Evolutionary conservation across 139 green algal genomes (phyloP).

Genomic region (Closterium sp.): DNA sequence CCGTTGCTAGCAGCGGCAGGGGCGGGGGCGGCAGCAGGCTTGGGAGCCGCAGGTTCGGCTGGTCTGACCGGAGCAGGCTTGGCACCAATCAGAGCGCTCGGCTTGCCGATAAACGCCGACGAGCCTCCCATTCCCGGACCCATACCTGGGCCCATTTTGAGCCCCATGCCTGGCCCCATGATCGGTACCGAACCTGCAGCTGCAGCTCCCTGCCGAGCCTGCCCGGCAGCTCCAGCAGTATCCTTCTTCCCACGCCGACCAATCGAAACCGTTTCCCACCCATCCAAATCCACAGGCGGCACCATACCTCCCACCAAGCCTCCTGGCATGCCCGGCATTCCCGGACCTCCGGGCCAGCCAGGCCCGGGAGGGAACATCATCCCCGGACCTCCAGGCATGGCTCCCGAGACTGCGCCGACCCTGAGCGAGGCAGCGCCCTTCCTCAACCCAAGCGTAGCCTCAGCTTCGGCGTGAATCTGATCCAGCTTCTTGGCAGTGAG

Average conservation of each 20-base stretch:
- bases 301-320: neutral
- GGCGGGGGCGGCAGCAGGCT: neutral
- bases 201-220: conserved; percentile 9
- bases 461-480: conserved; percentile 56
- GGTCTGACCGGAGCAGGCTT: conserved; percentile 11
- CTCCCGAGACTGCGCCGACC: neutral
- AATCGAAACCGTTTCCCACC: conserved; percentile 34
- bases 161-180: neutral
- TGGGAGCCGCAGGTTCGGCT: neutral
- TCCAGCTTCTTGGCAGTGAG: conserved; percentile 58
- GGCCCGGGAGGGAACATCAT: conserved; percentile 20
- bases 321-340: conserved; percentile 31
- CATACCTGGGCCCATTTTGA: neutral
- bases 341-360: neutral
- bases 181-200: neutral
- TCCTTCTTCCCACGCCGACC: neutral
- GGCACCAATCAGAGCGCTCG: conserved; percentile 36
- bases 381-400: neutral
- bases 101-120: conserved; percentile 46
- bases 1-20: conserved; percentile 7
- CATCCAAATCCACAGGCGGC: conserved; percentile 25
- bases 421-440: conserved; percentile 20
- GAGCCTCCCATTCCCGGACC: conserved; percentile 7
- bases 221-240: neutral
- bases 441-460: conserved; percentile 42